A percentile compares a stretch with the other conserved stretches of the same genome.
phyloP scores from a whole-genome alignment of 1,284 basidiomycete species.

The Ceratobasidium sp. region DNA sequence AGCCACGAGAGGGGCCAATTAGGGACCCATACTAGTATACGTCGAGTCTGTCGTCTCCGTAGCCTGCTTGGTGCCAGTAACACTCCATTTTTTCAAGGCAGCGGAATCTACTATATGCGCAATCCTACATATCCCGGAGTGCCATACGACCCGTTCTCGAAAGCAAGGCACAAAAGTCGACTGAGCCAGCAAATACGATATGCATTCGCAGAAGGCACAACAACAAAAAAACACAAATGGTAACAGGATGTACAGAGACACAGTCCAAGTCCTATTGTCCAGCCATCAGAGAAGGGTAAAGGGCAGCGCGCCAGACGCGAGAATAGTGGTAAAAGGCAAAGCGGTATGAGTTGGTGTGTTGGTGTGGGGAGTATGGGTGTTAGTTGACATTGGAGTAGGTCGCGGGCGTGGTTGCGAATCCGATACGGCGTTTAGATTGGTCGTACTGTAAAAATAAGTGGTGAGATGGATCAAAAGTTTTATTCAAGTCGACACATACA shows the following conservation, averaged over 20 bases:
- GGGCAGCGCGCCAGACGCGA: conserved; percentile 3
- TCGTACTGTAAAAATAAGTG: conserved; percentile 11
- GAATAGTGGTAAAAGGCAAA: neutral
- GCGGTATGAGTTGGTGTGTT: neutral
- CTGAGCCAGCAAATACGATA: too few relatives aligned
- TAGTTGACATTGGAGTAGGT: conserved; percentile 32
- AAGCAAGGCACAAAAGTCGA: too few relatives aligned
- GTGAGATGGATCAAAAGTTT: neutral
- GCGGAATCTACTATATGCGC: too few relatives aligned
- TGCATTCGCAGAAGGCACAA: conserved; percentile 10
- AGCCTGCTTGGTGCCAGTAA: too few relatives aligned
- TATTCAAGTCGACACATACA: neutral
- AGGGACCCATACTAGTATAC: too few relatives aligned
- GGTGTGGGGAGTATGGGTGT: neutral
- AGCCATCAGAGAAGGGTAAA: conserved; percentile 1
- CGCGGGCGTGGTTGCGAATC: conserved; percentile 30
- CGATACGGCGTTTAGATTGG: conserved; percentile 20
- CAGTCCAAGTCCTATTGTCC: conserved; percentile 18
- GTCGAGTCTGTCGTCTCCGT: too few relatives aligned
- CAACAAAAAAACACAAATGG: conserved; percentile 1
- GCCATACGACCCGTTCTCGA: too few relatives aligned
- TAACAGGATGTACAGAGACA: neutral
- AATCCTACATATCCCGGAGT: too few relatives aligned
- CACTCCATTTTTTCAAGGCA: too few relatives aligned
- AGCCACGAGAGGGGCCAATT: too few relatives aligned